phyloP scores from a whole-genome alignment of 2,329 filamentous ascomycete species.

The Paraphoma chrysanthemicola region DNA sequence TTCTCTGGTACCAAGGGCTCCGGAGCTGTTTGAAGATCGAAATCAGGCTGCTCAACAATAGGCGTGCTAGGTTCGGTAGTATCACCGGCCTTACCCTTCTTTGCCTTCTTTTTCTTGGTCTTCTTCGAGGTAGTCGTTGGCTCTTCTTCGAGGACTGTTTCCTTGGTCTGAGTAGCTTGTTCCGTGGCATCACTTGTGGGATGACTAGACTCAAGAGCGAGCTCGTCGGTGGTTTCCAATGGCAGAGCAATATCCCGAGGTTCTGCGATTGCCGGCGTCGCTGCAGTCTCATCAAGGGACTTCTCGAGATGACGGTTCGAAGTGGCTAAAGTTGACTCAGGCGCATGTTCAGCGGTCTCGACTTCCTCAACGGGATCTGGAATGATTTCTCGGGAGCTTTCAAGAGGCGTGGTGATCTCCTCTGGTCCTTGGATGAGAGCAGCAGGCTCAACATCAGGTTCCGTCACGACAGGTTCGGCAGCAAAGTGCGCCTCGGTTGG shows the following conservation, averaged over 20 bases:
- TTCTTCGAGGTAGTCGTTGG: constrained; percentile 15
- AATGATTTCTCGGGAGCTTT: too few relatives aligned
- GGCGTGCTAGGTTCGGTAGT: constrained; percentile 15
- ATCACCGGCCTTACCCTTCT: constrained; percentile 18
- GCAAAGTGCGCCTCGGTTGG: constrained; percentile 6
- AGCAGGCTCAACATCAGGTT: background rate
- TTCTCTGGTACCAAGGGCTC: background rate
- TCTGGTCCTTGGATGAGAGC: constrained; percentile 1
- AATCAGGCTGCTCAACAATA: constrained; percentile 5
- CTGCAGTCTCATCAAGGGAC: background rate
- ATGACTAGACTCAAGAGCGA: background rate
- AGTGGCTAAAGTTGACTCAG: too few relatives aligned
- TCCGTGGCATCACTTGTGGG: background rate
- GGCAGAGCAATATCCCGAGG: background rate
- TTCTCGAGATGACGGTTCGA: background rate
- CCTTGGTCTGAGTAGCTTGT: background rate
- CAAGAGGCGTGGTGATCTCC: background rate
- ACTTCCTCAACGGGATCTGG: too few relatives aligned
- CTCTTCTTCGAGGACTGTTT: constrained; percentile 10
- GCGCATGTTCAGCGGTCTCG: background rate
- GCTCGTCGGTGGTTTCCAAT: background rate
- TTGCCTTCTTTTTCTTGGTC: constrained; percentile 32
- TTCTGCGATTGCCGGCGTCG: background rate
- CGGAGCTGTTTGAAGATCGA: background rate
- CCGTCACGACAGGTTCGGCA: background rate